phyloP scores from a whole-genome alignment of 139 green algal genomes.

The Diplosphaera chodatii region DNA sequence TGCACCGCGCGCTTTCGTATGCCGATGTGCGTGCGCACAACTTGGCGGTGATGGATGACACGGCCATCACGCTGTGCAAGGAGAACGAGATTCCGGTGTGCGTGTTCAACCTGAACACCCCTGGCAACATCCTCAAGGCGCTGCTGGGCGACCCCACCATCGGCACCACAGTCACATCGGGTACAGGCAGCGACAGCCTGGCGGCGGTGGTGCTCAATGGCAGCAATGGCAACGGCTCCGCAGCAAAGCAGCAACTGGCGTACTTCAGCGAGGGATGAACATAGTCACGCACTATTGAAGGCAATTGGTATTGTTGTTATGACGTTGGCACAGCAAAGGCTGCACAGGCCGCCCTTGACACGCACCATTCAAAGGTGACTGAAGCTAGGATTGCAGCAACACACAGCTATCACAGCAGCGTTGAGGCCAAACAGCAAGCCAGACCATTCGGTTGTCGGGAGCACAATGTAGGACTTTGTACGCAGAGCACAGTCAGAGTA shows the following conservation, averaged over 20 bases:
- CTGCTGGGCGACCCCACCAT: constrained; percentile 22
- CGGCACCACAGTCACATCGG: constrained; percentile 20
- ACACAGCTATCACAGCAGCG: too few species aligned
- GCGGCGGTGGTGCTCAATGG: background rate
- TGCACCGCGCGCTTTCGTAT: constrained; percentile 60
- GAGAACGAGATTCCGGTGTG: constrained; percentile 88
- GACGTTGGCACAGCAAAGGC: too few species aligned
- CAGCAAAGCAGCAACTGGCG: background rate
- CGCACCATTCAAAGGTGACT: too few species aligned
- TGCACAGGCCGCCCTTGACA: too few species aligned
- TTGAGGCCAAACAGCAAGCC: too few species aligned
- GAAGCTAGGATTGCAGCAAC: too few species aligned
- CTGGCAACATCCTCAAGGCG: constrained; percentile 61
- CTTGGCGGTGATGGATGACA: constrained; percentile 90
- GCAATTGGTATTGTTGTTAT: too few species aligned
- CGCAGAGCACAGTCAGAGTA: too few species aligned
- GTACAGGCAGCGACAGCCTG: background rate
- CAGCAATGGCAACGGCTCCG: background rate
- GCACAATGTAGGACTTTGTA: too few species aligned
- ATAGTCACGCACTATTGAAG: too few species aligned
- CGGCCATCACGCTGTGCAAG: constrained; percentile 96
- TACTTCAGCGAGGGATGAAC: background rate
- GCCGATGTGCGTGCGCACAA: constrained; percentile 41
- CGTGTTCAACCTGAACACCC: constrained; percentile 81
- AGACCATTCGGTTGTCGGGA: too few species aligned